Percentiles rank a stretch among this genome's conserved stretches.
Conservation (phyloP, 2,329 filamentous ascomycete species). For the Zymoseptoria brevis region DNA sequence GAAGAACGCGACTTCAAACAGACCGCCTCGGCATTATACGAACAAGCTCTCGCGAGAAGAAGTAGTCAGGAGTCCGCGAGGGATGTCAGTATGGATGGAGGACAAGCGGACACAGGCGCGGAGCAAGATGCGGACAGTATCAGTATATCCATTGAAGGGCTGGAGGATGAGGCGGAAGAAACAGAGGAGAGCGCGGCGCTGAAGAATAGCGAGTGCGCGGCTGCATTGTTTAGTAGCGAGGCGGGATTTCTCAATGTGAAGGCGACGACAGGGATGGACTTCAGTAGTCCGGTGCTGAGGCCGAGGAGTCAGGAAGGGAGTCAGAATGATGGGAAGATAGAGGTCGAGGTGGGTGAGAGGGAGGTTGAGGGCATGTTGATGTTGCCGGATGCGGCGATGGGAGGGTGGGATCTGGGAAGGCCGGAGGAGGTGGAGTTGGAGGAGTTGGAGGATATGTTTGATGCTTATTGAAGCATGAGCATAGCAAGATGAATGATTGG, state of each 20-base stretch:
- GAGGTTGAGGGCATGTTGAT: not conserved
- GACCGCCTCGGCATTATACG: conserved; percentile 77
- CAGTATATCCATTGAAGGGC: conserved; percentile 30
- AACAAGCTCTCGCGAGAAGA: conserved; percentile 40
- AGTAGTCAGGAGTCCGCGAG: conserved; percentile 31
- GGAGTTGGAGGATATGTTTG: conserved; percentile 82
- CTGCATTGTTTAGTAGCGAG: conserved; percentile 38
- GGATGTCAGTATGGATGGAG: conserved; percentile 31
- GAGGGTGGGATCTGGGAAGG: conserved; percentile 35
- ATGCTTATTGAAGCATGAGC: conserved; percentile 43
- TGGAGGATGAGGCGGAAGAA: conserved; percentile 22
- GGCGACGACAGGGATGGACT: conserved; percentile 30
- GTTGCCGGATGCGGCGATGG: not conserved
- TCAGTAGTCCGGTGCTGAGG: conserved; percentile 42
- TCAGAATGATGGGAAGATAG: not conserved
- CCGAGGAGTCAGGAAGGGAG: conserved; percentile 21
- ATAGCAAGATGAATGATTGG: no score
- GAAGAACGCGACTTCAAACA: conserved; percentile 97
- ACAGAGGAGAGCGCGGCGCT: conserved; percentile 42
- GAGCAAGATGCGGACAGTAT: conserved; percentile 27
- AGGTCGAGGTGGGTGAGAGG: not conserved
- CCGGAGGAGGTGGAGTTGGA: conserved; percentile 88
- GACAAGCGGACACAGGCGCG: conserved; percentile 19
- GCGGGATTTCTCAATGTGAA: conserved; percentile 36
- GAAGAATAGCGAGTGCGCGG: conserved; percentile 43